A percentile compares a stretch with the other conserved stretches of the same genome.
Conservation (phyloP, 139 green algal genomes). For the Chlorella sp. region DNA sequence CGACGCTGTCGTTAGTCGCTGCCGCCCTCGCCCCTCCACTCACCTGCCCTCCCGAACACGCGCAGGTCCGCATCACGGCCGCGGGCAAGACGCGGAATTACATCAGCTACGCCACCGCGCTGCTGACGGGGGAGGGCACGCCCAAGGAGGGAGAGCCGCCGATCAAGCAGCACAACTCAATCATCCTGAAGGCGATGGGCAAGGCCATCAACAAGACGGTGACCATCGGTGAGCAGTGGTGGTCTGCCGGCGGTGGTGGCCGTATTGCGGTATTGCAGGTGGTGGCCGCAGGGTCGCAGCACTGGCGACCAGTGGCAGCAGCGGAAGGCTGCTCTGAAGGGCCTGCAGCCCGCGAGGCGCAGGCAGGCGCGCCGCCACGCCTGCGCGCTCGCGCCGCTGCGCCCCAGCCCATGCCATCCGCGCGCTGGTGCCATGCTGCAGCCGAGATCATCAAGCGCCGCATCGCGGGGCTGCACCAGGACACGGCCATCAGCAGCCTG, state of each 20-base stretch:
- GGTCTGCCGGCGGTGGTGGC: too few relatives aligned
- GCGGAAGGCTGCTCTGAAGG: too few relatives aligned
- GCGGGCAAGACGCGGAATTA: slow-evolving; percentile 76
- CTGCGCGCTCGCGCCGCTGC: too few relatives aligned
- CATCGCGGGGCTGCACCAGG: slow-evolving; percentile 81
- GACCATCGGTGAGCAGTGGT: slow-evolving; percentile 74
- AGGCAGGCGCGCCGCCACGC: background rate
- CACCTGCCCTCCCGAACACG: background rate
- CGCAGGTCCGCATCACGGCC: slow-evolving; percentile 74
- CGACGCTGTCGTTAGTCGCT: too few relatives aligned
- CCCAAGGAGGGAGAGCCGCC: too few relatives aligned
- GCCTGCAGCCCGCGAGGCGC: too few relatives aligned
- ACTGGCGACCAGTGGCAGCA: too few relatives aligned
- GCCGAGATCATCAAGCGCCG: slow-evolving; percentile 92
- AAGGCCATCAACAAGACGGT: slow-evolving; percentile 92
- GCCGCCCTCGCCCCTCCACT: background rate
- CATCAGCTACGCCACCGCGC: slow-evolving; percentile 71
- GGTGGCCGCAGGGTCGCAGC: too few relatives aligned
- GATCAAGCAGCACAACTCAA: slow-evolving; percentile 66
- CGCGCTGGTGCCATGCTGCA: slow-evolving; percentile 23
- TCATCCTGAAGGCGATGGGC: slow-evolving; percentile 88
- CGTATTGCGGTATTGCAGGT: too few relatives aligned
- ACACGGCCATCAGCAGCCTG: slow-evolving; percentile 66
- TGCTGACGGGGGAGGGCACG: too few relatives aligned
- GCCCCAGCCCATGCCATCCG: too few relatives aligned